Evolutionary conservation across 2,329 filamentous ascomycete genomes (phyloP), one percentile per base, ranked within the genome.

Genomic region (Fusarium sp.): DNA sequence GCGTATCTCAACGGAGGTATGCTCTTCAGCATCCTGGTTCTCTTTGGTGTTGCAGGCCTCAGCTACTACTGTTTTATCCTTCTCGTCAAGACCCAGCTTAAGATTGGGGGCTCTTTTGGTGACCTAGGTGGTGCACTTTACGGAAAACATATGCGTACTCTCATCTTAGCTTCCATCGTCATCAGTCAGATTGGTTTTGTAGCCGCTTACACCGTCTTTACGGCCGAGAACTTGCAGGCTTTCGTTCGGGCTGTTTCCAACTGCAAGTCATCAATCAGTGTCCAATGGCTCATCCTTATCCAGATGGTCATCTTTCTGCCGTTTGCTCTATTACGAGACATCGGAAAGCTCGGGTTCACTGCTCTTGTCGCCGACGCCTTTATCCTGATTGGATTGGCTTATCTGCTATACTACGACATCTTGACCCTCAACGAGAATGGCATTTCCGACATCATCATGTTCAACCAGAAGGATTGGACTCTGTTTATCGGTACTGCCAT

Each of bases 1-100:
- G 95, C 96, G 6, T 99, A 96, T 77, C 87, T 98, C 69, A 99
- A 97, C 75, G 96, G 96, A 55, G 96, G 96, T 61, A 98, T 99
- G 95, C 83, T 97, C 17, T 99, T 99, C 81, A 97, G 94, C 75
- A 97, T 97, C 77, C 70, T 97, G 52, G 92, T 99, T 17, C 87
- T 99, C n/a, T 84, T 99, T 22, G 87, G 86, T 39, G 93, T 99
- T 17, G 95, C 96, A 8, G 84, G 88, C 3, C 84, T 99, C 62
- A 98, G 95, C 78, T 99, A 97, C 81, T 97, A 98, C 83, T 98
- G 95, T 82, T 99, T 99, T 81, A 94, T 99, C 42, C 86, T 99
- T 15, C 87, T 99, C 33, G 94, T 98, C 67, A 91, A 91, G 63
- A 96, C 94, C 3, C 91, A 96, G 34, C 84, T 97, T 49, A 92